Percentiles rank a stretch among this genome's conserved stretches.
Evolutionary conservation across 2,329 filamentous ascomycete species (phyloP).

Genomic region (Fusarium sterilihyphosum): DNA sequence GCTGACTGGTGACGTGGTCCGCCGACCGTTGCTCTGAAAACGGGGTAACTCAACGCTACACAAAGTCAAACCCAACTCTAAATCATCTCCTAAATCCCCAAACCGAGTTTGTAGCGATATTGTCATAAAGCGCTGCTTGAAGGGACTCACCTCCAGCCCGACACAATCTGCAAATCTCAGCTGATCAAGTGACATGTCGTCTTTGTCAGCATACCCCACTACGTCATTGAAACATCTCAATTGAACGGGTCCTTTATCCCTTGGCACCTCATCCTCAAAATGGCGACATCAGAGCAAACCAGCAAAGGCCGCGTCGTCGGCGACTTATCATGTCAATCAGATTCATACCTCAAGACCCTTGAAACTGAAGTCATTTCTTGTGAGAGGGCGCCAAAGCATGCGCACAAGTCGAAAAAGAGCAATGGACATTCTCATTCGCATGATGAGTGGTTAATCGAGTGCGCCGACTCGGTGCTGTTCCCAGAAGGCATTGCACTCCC

Average conservation of each 20-base stretch:
- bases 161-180: neutral
- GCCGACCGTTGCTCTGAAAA: neutral
- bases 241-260: neutral
- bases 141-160: accelerated
- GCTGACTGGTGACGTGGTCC: accelerated
- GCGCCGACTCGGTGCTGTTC: conserved; percentile 45
- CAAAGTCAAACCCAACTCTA: neutral
- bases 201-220: conserved; percentile 30
- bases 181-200: conserved; percentile 2
- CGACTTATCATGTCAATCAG: conserved; percentile 42
- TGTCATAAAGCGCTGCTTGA: accelerated
- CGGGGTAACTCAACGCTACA: neutral
- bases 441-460: conserved; percentile 46
- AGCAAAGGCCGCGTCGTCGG: conserved; percentile 34
- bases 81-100: accelerated
- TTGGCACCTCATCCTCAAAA: neutral
- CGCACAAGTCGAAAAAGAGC: conserved; percentile 36
- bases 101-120: accelerated
- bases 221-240: conserved; percentile 9
- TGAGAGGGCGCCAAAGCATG: conserved; percentile 30
- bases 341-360: conserved; percentile 41
- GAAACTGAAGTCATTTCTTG: conserved; percentile 44
- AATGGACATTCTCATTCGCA: conserved; percentile 29
- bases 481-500: conserved; percentile 37
- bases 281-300: conserved; percentile 1